phyloP scores from a whole-genome alignment of 352 stramenopile genomes.

The Phytophthora idaei region DNA sequence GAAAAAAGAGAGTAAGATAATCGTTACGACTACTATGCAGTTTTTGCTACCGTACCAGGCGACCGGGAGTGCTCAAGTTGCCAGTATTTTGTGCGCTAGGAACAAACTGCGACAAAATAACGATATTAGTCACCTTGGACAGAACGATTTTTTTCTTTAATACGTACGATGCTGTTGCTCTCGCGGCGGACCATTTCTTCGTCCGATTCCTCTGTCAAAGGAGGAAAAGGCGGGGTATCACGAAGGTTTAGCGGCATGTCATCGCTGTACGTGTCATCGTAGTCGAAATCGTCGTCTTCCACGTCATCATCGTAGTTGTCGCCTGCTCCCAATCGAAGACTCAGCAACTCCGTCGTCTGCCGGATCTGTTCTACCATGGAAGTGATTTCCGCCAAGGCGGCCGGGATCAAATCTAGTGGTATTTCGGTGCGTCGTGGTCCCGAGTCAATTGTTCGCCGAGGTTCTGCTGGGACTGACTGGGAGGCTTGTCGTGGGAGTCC shows the following conservation, averaged over 20 bases:
- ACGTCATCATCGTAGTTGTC: constrained; percentile 56
- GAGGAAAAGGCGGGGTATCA: constrained; percentile 23
- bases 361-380: constrained; percentile 78
- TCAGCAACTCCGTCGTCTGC: constrained; percentile 62
- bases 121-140: constrained; percentile 7
- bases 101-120: constrained; percentile 25
- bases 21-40: background rate
- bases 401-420: constrained; percentile 54
- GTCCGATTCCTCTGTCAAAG: constrained; percentile 64
- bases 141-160: background rate
- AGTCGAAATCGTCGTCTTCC: constrained; percentile 55
- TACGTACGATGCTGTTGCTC: constrained; percentile 54
- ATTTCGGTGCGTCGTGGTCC: constrained; percentile 59
- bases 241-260: constrained; percentile 19
- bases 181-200: constrained; percentile 67
- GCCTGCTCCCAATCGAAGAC: constrained; percentile 37
- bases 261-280: constrained; percentile 33
- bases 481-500: constrained; percentile 14
- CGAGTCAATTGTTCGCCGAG: constrained; percentile 25
- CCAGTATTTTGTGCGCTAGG: constrained; percentile 9
- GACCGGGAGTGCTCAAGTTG: constrained; percentile 11
- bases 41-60: constrained; percentile 12
- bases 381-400: constrained; percentile 68
- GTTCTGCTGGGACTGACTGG: constrained; percentile 4
- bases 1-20: background rate